Evolutionary conservation across 1,139 yeast genomes (phyloP), one percentile per base, ranked within the genome.

Genomic region (Debaryomycetaceae sp.): DNA sequence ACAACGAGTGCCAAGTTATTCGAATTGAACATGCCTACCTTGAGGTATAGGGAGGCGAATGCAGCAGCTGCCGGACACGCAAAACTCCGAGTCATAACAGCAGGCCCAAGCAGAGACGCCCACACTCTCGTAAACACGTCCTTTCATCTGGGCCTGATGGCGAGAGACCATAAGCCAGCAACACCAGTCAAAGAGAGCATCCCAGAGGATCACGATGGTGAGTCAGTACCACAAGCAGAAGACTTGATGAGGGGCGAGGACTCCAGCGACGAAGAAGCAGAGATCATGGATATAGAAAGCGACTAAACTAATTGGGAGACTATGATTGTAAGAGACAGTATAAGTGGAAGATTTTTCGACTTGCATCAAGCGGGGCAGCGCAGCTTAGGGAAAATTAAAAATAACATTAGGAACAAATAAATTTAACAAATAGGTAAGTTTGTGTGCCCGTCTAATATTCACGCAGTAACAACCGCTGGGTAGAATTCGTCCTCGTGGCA

Each of bases 251-350:
- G 61, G 35, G 83, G 83, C 4, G 75, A 69, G 31, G 72, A 61
- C 15, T 68, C 78, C 3, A 71, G 78, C 45, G 82, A 72, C 34
- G 79, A 73, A 23, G 80, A 66, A 29, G 80, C 70, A 34, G 78
- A 71, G 35, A 65, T 71, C 5, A 78, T 79, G 82, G 83, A 77
- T 45, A 61, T 78, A 24, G 84, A 78, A 43, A 72, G 79, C 45
- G 81, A 75, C 32, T 65, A 43, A n/a, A n/a, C n/a, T n/a, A n/a
- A n/a, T n/a, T n/a, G n/a, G n/a, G n/a, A n/a, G n/a, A n/a, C n/a
- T n/a, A n/a, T n/a, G n/a, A n/a, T n/a, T n/a, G n/a, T n/a, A n/a
- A n/a, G n/a, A n/a, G n/a, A n/a, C n/a, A n/a, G n/a, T n/a, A n/a
- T n/a, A n/a, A n/a, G n/a, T n/a, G n/a, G n/a, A n/a, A n/a, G n/a